Percentiles rank a stretch among this genome's conserved stretches.
These are phyloP conservation scores for Leucaena leucocephala DNA, from an alignment of 306 rosid species.

Conservation along the genomic window DNA sequence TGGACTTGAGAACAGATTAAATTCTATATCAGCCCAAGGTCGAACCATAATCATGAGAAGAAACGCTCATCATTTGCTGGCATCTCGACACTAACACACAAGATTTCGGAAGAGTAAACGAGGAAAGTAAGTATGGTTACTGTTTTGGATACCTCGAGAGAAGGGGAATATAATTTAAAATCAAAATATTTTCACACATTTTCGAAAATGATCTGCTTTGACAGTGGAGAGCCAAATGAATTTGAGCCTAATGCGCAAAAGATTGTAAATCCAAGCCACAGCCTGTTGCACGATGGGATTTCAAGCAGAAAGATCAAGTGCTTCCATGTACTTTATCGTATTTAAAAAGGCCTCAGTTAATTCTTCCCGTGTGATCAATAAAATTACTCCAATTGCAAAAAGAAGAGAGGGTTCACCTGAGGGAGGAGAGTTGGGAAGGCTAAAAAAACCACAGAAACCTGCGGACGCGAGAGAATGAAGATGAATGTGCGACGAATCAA, in stretches of 20 bases:
- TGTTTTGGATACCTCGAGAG: background rate
- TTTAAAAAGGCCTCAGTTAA: background rate
- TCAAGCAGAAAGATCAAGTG: background rate
- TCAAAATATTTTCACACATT: background rate
- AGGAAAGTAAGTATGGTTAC: background rate
- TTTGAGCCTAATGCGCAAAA: background rate
- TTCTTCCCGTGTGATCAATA: background rate
- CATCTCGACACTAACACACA: background rate
- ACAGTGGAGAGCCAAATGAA: background rate
- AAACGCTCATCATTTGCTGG: background rate
- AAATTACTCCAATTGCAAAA: background rate
- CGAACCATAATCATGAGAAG: background rate
- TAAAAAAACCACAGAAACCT: slow-evolving; percentile 72
- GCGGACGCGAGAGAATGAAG: slow-evolving; percentile 71
- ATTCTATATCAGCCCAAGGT: background rate
- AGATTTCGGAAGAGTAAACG: background rate
- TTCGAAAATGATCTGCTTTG: background rate
- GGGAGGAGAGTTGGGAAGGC: slow-evolving; percentile 63
- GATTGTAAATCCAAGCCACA: background rate
- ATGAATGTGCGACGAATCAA: slow-evolving; percentile 55
- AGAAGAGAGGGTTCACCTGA: slow-evolving; percentile 52
- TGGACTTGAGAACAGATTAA: background rate
- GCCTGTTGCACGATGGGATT: background rate
- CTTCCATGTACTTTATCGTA: background rate
- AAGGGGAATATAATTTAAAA: background rate